Conservation (phyloP, 2,329 filamentous ascomycete species). For the Penicillium nordicum region DNA sequence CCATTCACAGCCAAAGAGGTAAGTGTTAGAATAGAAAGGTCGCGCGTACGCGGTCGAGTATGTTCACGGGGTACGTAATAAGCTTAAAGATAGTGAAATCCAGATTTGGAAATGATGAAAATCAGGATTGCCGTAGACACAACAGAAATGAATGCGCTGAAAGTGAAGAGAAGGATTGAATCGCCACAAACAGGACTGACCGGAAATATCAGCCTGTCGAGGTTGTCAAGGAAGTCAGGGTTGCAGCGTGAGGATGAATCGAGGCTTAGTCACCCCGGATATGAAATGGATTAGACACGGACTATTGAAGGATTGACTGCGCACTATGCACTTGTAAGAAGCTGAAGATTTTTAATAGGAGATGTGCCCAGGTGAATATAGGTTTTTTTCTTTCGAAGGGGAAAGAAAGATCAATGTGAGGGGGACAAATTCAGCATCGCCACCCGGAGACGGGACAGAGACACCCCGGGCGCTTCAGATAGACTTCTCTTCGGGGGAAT, state of each 20-base stretch:
- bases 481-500: background rate
- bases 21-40: constrained; percentile 14
- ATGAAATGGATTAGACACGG: background rate
- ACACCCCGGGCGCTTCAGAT: constrained; percentile 1
- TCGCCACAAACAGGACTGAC: constrained; percentile 7
- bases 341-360: background rate
- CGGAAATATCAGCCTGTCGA: constrained; percentile 9
- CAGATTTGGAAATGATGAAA: background rate
- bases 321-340: background rate
- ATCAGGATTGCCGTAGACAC: background rate
- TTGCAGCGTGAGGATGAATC: background rate
- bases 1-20: constrained; percentile 19
- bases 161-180: constrained; percentile 10
- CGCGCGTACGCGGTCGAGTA: constrained; percentile 26
- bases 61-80: background rate
- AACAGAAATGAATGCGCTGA: constrained; percentile 18
- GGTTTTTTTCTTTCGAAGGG: background rate
- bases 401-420: background rate
- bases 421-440: constrained; percentile 3
- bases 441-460: constrained; percentile 6
- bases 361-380: background rate
- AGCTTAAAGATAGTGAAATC: constrained; percentile 9
- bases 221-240: background rate
- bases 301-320: constrained; percentile 7
- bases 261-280: constrained; percentile 8